Evolutionary conservation across 192 early-diverging fungal species (phyloP).

Genomic region (Coemansia sp.): DNA sequence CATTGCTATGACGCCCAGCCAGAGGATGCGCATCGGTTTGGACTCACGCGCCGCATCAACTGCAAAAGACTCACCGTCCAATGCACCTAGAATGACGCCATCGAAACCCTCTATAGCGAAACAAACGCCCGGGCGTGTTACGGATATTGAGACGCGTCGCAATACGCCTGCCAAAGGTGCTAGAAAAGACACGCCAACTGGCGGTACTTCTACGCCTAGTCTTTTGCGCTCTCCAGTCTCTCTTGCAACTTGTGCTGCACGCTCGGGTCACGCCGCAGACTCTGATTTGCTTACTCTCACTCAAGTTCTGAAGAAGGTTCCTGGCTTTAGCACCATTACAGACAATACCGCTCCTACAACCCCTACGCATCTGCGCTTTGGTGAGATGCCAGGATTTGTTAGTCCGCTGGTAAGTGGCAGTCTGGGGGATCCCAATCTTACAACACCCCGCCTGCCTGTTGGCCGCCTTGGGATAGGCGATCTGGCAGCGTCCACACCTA

Average conservation of each 20-base stretch:
- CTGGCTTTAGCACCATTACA: constrained; percentile 23
- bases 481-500: constrained; percentile 25
- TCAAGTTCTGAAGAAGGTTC: constrained; percentile 35
- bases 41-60: constrained; percentile 19
- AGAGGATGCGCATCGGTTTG: constrained; percentile 44
- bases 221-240: constrained; percentile 37
- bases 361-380: constrained; percentile 18
- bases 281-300: constrained; percentile 31
- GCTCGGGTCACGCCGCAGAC: constrained; percentile 21
- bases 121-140: constrained; percentile 18
- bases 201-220: constrained; percentile 15
- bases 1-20: constrained; percentile 36
- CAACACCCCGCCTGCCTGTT: constrained; percentile 39
- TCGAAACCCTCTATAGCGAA: constrained; percentile 6
- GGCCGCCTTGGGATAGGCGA: constrained; percentile 25
- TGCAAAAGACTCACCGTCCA: constrained; percentile 15
- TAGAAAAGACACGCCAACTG: not conserved
- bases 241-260: not conserved
- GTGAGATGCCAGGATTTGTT: constrained; percentile 9
- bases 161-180: constrained; percentile 25
- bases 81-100: constrained; percentile 43
- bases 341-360: constrained; percentile 20
- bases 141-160: constrained; percentile 33
- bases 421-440: constrained; percentile 11
- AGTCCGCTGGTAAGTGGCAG: constrained; percentile 3